Evolutionary conservation across 805 yeast genomes (phyloP).

Genomic region (Teunomyces barrocoloradensis): DNA sequence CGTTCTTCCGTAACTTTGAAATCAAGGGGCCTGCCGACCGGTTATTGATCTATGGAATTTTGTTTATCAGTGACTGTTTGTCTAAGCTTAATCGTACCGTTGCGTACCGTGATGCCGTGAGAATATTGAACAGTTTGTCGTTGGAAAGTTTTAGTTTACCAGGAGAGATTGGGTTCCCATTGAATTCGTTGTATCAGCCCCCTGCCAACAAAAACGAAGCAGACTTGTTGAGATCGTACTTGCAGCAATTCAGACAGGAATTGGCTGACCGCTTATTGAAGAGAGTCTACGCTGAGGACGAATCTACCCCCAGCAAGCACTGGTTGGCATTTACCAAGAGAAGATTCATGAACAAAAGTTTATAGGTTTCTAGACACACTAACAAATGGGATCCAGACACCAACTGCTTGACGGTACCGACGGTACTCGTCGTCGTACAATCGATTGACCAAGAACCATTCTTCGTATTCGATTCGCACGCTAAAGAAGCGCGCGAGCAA

Average conservation of each 20-base stretch:
- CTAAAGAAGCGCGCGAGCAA: constrained; percentile 26
- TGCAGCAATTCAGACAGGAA: constrained; percentile 94
- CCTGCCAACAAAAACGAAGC: constrained; percentile 74
- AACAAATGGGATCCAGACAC: constrained; percentile 26
- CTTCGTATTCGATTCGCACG: constrained; percentile 34
- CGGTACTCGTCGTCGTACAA: constrained; percentile 28
- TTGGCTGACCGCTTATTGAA: constrained; percentile 75
- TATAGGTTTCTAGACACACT: constrained; percentile 30
- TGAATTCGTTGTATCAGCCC: constrained; percentile 73
- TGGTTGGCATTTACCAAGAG: constrained; percentile 97
- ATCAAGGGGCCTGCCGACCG: constrained; percentile 95
- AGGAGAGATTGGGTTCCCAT: constrained; percentile 92
- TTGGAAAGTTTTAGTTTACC: constrained; percentile 88
- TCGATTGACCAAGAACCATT: constrained; percentile 24
- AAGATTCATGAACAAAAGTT: constrained; percentile 90
- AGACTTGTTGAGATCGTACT: constrained; percentile 74
- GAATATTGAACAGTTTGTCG: constrained; percentile 76
- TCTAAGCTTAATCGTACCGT: constrained; percentile 53
- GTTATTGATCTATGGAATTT: constrained; percentile 86
- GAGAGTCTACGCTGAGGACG: constrained; percentile 64
- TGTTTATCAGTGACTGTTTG: constrained; percentile 84
- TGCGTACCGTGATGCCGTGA: constrained; percentile 56
- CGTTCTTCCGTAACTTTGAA: constrained; percentile 95
- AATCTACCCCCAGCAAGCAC: constrained; percentile 70
- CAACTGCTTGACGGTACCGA: constrained; percentile 20